Base-by-base conservation (phyloP, 2,329 filamentous ascomycete species). In the Hypoxylon sp. region DNA sequence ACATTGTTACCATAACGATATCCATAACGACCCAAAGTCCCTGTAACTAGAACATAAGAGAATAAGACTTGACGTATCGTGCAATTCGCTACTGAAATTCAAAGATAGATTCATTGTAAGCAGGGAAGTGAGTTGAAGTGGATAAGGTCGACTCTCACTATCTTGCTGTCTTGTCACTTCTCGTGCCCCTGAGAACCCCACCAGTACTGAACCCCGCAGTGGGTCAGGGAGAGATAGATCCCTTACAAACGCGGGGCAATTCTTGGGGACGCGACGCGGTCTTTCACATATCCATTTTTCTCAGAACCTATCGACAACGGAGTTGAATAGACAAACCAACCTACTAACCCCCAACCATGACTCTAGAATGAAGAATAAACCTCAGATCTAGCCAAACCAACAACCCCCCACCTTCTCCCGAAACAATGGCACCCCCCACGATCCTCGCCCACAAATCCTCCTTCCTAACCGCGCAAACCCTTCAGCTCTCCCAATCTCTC, bases 381-480 rank as follows among this genome's bases (percentile, higher is more conserved):
- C 17, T 6, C 21, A 5, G 9, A 23, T 28, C 6, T 28, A n/a
- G n/a, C 5, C 6, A 36, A 43, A 34, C 34, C n/a, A 14, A 50
- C n/a, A 1, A 14, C 13, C 17, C 13, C n/a, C n/a, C n/a, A n/a
- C n/a, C n/a, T n/a, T n/a, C n/a, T 17, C 5, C 48, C 25, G 75
- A 63, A 77, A 43, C 70, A 72, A 78, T 78, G 76, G 72, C 77
- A 5, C 79, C 84, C 1, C 86, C 87, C 2, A 89, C 88, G 1
- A 83, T 90, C 67, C 82, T 89, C 50, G 82, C 87, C 23, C 82
- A 90, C 59, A 93, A 93, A 76, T 86, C 88, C 53, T 76, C 83
- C 65, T 93, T 93, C 77, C 82, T 93, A 36, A 82, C 83, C 48
- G 79, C 83, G 5, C 90, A 92, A 75, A 90, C 88, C 59, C 87